Percentiles rank a stretch among this genome's conserved stretches.
Evolutionary conservation across 257 asterid genomes (phyloP).

Genomic region (Solanum commersonii): DNA sequence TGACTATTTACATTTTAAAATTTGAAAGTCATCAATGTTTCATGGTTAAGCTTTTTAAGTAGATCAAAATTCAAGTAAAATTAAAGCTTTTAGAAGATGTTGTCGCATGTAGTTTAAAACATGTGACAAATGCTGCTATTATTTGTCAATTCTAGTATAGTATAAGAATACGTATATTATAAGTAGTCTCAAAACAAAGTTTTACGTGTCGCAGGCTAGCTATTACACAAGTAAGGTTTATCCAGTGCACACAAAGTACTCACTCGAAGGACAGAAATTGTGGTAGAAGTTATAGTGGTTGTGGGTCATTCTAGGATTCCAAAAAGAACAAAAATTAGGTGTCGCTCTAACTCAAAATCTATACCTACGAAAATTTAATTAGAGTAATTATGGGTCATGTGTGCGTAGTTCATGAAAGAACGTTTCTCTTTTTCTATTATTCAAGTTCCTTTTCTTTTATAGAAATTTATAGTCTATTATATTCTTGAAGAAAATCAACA

Average conservation of each 20-base stretch:
- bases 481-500: neutral
- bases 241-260: rapidly evolving
- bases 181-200: no score
- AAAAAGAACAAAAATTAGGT: no score
- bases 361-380: no score
- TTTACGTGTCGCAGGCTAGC: no score
- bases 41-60: neutral
- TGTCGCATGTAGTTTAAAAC: neutral
- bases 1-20: neutral
- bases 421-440: neutral
- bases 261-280: rapidly evolving
- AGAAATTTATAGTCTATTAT: neutral
- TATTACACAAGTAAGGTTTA: no score
- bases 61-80: neutral
- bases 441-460: neutral
- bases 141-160: no score
- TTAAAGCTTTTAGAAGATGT: neutral
- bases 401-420: neutral
- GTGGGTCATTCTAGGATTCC: no score
- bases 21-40: neutral
- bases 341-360: no score
- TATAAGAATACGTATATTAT: no score
- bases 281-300: no score
- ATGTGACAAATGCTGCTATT: no score
- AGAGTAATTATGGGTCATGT: no score